Base-by-base conservation (phyloP, 2,329 filamentous ascomycete genomes). In the Fusarium sp. region DNA sequence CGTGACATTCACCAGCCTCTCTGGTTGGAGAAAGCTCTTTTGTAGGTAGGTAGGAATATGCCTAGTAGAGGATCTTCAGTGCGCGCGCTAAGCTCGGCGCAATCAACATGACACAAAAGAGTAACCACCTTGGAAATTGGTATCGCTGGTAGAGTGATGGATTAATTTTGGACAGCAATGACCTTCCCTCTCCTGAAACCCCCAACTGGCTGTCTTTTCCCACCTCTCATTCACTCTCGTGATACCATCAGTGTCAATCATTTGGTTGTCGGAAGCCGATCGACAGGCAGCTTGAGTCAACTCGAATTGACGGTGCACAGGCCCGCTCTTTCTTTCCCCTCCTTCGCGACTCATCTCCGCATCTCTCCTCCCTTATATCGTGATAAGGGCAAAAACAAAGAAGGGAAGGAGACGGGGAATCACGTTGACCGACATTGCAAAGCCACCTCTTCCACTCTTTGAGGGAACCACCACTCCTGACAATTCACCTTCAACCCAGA, bases 11-110 rank as follows among this genome's bases (percentile, higher is more conserved):
- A 30, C 53, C 58, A 53, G 60, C 54, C 60, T 68, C 46, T 69
- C 23, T 62, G 54, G 65, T 58, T 66, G 56, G 65, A 52, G 57
- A 23, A 6, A 42, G 38, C 36, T 42, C 31, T 45, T 34, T 40
- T 45, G 41, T 62, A 52, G 30, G 41, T 40, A 62, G 38, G 20
- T 23, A 62, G 31, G 37, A 31, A 47, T 51, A 28, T 30, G 41
- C 34, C 57, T 51, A 36, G 18, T 51, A 45, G 62, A 46, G 49
- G 62, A 59, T 68, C 49, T 36, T 56, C 64, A 28, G 18, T 50
- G 59, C 65, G 62, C 64, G 67, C 67, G 67, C 67, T 67, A 70
- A 70, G 41, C 67, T 70, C 67, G 62, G 56, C 38, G 38, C 38
- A 23, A 41, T 33, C 41, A 33, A 47, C 12, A 31, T 42, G 61